phyloP scores from a whole-genome alignment of 2,329 filamentous ascomycete genomes.

The Hypoxylon sp. region DNA sequence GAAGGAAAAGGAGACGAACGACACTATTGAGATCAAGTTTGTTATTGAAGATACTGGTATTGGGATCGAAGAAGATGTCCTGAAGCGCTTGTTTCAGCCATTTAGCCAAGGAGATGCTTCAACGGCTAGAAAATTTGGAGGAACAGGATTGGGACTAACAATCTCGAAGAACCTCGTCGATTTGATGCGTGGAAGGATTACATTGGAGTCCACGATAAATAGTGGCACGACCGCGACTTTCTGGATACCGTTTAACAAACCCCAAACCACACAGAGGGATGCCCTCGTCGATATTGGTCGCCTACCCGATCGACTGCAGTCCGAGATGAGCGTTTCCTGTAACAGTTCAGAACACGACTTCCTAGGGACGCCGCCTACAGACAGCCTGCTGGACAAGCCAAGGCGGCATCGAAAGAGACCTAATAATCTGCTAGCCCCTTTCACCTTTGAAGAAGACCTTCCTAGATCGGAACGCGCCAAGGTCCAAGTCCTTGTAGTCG shows the following conservation, averaged over 20 bases:
- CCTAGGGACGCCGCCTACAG: constrained; percentile 58
- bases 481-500: constrained; percentile 80
- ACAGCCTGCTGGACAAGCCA: constrained; percentile 47
- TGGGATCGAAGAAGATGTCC: constrained; percentile 82
- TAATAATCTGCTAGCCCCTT: constrained; percentile 50
- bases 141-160: constrained; percentile 81
- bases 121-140: constrained; percentile 82
- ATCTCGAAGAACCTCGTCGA: constrained; percentile 86
- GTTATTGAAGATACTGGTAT: constrained; percentile 83
- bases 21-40: constrained; percentile 77
- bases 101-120: constrained; percentile 87
- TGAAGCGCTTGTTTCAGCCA: constrained; percentile 79
- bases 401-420: constrained; percentile 50
- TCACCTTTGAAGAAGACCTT: constrained; percentile 58
- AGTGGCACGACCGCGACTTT: constrained; percentile 80
- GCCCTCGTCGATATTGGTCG: constrained; percentile 71
- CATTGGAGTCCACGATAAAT: constrained; percentile 74
- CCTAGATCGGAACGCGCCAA: constrained; percentile 69
- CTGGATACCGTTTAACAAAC: constrained; percentile 81
- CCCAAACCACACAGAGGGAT: constrained; percentile 62
- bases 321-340: constrained; percentile 73
- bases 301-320: constrained; percentile 75
- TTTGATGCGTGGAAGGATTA: constrained; percentile 82
- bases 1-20: constrained; percentile 72
- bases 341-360: constrained; percentile 73